These are phyloP conservation scores for Amauroascus verrucosus DNA, from an alignment of 2,329 filamentous ascomycete genomes.

Conservation along the genomic window DNA sequence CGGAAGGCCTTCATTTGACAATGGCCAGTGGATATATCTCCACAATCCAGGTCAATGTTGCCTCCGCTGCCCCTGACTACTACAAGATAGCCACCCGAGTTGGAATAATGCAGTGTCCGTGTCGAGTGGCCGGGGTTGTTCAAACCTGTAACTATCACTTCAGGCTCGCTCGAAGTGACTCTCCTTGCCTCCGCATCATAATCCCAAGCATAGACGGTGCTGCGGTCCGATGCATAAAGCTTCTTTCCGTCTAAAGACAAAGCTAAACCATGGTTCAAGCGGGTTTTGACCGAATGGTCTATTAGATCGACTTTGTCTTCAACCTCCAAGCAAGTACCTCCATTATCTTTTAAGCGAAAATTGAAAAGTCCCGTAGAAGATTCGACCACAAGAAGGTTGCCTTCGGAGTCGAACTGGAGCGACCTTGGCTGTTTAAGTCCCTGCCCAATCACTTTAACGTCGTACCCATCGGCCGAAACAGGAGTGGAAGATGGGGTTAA, in stretches of 20 bases:
- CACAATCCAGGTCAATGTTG: constrained; percentile 52
- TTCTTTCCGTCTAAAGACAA: constrained; percentile 41
- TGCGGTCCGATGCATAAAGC: constrained; percentile 47
- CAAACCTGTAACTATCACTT: constrained; percentile 54
- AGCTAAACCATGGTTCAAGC: constrained; percentile 43
- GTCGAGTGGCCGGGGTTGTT: constrained; percentile 51
- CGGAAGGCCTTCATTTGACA: constrained; percentile 59
- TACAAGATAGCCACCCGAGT: constrained; percentile 48
- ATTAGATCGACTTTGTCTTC: constrained; percentile 7
- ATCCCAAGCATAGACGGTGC: constrained; percentile 53
- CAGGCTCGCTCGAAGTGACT: constrained; percentile 38
- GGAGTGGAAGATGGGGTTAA: constrained; percentile 10
- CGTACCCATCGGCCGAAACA: constrained; percentile 9
- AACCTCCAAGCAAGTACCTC: constrained; percentile 14
- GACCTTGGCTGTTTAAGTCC: constrained; percentile 30
- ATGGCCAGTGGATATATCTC: constrained; percentile 45
- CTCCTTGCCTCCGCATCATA: constrained; percentile 48
- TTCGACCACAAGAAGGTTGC: constrained; percentile 40
- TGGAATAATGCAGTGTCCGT: constrained; percentile 56
- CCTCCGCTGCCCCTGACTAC: constrained; percentile 54
- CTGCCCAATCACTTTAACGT: constrained; percentile 6
- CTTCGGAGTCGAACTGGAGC: constrained; percentile 39
- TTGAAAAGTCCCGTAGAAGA: constrained; percentile 33
- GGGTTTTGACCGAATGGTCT: neutral
- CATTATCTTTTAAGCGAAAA: constrained; percentile 30